Conservation (phyloP, 176 grass and related monocot genomes). For the Thinopyrum elongatum region DNA sequence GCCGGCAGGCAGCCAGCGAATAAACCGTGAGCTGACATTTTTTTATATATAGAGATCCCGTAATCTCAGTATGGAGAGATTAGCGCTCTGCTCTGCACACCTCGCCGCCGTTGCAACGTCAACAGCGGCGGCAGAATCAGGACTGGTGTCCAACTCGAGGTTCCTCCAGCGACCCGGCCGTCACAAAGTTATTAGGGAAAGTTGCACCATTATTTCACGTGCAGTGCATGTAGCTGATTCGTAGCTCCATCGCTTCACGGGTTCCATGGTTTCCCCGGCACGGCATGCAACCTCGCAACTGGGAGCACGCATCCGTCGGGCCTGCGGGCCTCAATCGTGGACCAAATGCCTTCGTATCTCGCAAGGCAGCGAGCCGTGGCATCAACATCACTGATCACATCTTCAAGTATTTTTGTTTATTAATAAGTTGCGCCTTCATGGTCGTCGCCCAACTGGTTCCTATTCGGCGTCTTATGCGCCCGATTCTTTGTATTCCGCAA, state of each 20-base stretch:
- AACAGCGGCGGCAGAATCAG: not conserved
- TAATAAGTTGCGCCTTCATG: no score
- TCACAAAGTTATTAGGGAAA: not conserved
- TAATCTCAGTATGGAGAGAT: not conserved
- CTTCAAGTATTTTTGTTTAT: no score
- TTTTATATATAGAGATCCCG: not conserved
- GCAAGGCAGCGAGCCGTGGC: not conserved
- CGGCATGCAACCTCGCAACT: not conserved
- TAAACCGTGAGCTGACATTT: not conserved
- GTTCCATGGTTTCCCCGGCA: slow-evolving; percentile 23
- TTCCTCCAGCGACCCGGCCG: not conserved
- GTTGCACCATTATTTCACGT: not conserved
- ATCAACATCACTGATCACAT: not conserved
- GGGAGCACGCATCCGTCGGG: not conserved
- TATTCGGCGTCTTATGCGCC: no score
- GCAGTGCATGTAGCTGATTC: not conserved
- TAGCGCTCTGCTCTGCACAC: not conserved
- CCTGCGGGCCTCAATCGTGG: not conserved
- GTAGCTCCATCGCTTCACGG: not conserved
- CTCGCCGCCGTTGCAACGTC: not conserved
- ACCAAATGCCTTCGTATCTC: not conserved
- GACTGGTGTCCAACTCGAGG: not conserved
- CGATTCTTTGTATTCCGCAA: no score
- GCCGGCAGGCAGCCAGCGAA: not conserved
- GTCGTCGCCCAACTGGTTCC: no score